These are phyloP conservation scores for Kalanchoe fedtschenkoi DNA, from an alignment of 164 flowering plant genomes.

Conservation along the genomic window DNA sequence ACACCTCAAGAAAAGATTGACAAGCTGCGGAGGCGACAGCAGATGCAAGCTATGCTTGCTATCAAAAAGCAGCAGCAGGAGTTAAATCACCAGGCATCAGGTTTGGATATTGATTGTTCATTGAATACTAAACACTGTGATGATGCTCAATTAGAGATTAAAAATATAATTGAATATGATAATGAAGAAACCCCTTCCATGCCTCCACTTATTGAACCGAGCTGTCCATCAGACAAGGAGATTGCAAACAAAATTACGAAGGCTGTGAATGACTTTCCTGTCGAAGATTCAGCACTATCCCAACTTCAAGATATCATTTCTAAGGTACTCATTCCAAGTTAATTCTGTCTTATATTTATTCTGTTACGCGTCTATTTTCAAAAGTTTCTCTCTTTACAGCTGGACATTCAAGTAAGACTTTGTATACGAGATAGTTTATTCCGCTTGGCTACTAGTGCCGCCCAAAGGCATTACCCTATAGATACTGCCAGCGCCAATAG, in stretches of 20 bases:
- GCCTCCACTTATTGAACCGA: conserved; percentile 28
- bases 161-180: conserved; percentile 23
- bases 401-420: conserved; percentile 57
- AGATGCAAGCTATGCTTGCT: conserved; percentile 83
- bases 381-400: conserved; percentile 29
- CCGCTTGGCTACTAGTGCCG: conserved; percentile 79
- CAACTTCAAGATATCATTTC: conserved; percentile 58
- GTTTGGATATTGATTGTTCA: conserved; percentile 15
- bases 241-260: conserved; percentile 31
- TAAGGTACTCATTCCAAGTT: conserved; percentile 34
- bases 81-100: conserved; percentile 29
- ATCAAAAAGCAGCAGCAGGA: conserved; percentile 75
- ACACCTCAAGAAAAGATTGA: conserved; percentile 89
- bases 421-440: conserved; percentile 76
- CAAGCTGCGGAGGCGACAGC: conserved; percentile 74
- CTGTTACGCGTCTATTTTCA: conserved; percentile 1
- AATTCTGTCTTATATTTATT: conserved; percentile 6
- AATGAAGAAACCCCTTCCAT: conserved; percentile 29
- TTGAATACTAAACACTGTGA: conserved; percentile 14
- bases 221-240: conserved; percentile 36
- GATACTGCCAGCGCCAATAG: conserved; percentile 42
- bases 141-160: conserved; percentile 22
- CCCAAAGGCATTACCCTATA: conserved; percentile 41
- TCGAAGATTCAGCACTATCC: conserved; percentile 41
- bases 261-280: conserved; percentile 29